phyloP scores from a whole-genome alignment of 208 protist genomes.

The Angomonas deanei region DNA sequence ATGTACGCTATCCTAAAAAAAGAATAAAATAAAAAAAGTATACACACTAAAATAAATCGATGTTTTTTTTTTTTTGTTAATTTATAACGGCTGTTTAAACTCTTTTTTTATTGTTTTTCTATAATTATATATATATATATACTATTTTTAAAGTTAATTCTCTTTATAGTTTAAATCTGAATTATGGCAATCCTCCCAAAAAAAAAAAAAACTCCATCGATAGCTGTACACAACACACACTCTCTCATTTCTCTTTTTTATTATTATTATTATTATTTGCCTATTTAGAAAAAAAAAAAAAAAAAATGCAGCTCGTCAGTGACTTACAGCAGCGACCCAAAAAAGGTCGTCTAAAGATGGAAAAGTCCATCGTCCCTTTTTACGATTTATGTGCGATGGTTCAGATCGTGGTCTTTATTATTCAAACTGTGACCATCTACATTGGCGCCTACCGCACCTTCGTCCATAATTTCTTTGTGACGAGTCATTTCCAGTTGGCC shows the following conservation, averaged over 20 bases:
- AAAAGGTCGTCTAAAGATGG: constrained; percentile 54
- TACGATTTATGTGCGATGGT: constrained; percentile 50
- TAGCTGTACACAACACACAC: not conserved
- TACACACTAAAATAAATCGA: not conserved
- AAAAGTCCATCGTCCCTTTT: constrained; percentile 51
- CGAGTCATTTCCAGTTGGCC: constrained; percentile 29
- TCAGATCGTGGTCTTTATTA: constrained; percentile 46
- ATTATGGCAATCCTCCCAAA: not conserved
- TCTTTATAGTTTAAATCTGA: not conserved
- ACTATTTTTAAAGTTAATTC: no score
- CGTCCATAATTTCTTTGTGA: constrained; percentile 29
- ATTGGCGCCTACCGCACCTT: constrained; percentile 47
- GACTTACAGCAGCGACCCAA: constrained; percentile 61
- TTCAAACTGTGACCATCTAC: constrained; percentile 41
- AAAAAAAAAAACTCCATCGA: not conserved
- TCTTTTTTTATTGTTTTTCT: not conserved
- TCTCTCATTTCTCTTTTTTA: not conserved
- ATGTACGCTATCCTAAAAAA: not conserved
- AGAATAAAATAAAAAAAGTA: not conserved
- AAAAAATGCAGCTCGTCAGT: constrained; percentile 75
- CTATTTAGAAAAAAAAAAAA: not conserved
- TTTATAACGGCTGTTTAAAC: not conserved
- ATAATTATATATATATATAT: not conserved
- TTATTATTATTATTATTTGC: not conserved
- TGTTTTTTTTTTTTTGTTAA: not conserved